Conservation (phyloP, 2,329 filamentous ascomycete species). For the Dactylellina sp. region DNA sequence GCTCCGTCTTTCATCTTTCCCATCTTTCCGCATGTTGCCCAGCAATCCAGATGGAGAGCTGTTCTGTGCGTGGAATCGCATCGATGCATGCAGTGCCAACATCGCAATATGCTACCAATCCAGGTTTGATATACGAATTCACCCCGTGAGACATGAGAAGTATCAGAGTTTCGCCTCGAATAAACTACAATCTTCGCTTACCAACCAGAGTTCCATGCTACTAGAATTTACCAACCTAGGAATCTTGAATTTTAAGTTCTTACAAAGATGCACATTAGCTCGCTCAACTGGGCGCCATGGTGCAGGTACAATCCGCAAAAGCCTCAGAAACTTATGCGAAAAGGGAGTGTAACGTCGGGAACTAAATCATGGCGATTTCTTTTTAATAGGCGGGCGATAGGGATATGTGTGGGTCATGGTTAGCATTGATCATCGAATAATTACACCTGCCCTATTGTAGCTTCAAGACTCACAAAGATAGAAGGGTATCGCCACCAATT, state of each 20-base stretch:
- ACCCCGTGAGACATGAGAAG: not conserved
- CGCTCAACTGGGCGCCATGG: too few species aligned
- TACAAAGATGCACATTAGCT: not conserved
- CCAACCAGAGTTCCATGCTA: too few species aligned
- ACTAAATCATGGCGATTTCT: slow-evolving; percentile 1
- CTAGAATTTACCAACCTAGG: not conserved
- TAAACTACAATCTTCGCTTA: not conserved
- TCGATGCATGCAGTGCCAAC: not conserved
- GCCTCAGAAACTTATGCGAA: slow-evolving; percentile 8
- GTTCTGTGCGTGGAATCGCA: not conserved
- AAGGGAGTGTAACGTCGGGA: slow-evolving; percentile 3
- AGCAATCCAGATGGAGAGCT: too few species aligned
- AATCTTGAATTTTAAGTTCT: not conserved
- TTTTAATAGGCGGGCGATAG: not conserved
- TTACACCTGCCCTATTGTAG: slow-evolving; percentile 22
- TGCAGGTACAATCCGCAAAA: slow-evolving; percentile 3
- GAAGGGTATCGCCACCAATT: not conserved
- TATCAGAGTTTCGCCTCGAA: not conserved
- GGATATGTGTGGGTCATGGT: not conserved
- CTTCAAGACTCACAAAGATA: not conserved
- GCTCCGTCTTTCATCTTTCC: not conserved
- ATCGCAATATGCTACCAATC: slow-evolving; percentile 7
- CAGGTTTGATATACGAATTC: not conserved
- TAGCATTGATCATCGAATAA: slow-evolving; percentile 12
- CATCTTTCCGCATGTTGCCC: not conserved